phyloP scores from a whole-genome alignment of 257 asterid species.

The Nicotiana noctiflora region DNA sequence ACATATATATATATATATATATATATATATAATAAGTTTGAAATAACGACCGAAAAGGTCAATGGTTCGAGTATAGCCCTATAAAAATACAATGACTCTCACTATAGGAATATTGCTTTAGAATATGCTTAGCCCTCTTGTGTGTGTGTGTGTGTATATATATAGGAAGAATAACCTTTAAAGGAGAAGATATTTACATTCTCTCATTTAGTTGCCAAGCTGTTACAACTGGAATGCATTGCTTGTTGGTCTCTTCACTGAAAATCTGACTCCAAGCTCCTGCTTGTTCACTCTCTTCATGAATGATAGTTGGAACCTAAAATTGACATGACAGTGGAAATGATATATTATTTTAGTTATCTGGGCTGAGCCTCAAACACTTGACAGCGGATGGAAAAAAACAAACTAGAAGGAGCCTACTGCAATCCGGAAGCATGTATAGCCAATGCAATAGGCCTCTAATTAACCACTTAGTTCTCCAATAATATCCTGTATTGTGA shows the following conservation, averaged over 20 bases:
- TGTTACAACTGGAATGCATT: conserved; percentile 86
- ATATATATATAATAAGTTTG: too few relatives aligned
- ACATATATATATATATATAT: neutral
- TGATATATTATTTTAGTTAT: neutral
- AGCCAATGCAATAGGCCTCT: neutral
- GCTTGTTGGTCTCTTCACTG: conserved; percentile 83
- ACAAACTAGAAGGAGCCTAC: neutral
- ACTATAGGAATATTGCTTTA: too few relatives aligned
- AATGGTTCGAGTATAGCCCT: too few relatives aligned
- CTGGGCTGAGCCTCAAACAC: neutral
- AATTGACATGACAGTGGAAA: conserved; percentile 1
- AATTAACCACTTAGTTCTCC: neutral
- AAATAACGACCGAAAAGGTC: too few relatives aligned
- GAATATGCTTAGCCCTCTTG: too few relatives aligned
- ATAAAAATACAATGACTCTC: too few relatives aligned
- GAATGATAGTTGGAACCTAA: conserved; percentile 88
- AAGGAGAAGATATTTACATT: conserved; percentile 33
- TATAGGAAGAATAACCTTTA: neutral
- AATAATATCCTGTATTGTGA: neutral
- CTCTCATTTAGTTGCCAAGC: conserved; percentile 81
- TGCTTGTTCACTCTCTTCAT: conserved; percentile 76
- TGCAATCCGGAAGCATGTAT: neutral
- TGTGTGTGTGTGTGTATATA: too few relatives aligned
- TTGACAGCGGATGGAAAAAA: neutral
- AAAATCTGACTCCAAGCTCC: conserved; percentile 81